Base-by-base conservation (phyloP, 164 flowering plant genomes). In the Aristolochia californica region DNA sequence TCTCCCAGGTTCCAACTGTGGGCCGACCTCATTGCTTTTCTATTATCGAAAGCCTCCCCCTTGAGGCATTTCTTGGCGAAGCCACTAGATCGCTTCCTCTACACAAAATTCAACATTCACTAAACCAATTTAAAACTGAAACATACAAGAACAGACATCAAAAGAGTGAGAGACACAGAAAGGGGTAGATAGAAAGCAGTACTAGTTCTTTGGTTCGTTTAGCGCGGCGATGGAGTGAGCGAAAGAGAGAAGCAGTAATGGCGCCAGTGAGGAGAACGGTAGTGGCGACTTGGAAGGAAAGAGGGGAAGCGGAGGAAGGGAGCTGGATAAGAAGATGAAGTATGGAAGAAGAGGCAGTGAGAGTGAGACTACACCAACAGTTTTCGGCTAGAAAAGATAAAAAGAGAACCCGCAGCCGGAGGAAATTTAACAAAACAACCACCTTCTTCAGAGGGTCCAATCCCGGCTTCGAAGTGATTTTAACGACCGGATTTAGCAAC, bases 201-300 rank as follows among this genome's bases (percentile, higher is more conserved):
- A 93, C 97, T 83, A 78, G 58, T 62, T 89, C 96, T 69, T 85
- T 89, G 14, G 88, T 85, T 5, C 97, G 89, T 62, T 74, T 79
- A 2, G 89, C 97, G 0, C 97, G 80, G 62, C 97, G 95, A 9
- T 88, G 78, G 60, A 88, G 65, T 25, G 96, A 75, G 65, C 99
- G 91, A 50, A 93, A 93, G 74, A 93, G 94, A 74, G 89, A 85
- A 62, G 89, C 75, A 18, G 83, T 55, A 65, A 93, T 81, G 67
- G 99, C 81, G 0, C 99, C 96, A 18, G 96, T 85, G 77, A 93
- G 99, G 24, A 93, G 83, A 22, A 93, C 82, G 57, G 96, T 87
- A 62, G 99, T 81, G 71, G 96, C 76, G 13, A 83, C 75, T 64
- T 89, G 97, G 50, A 88, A 80, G 27, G 83, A 58, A 4, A 82